A percentile compares a stretch with the other conserved stretches of the same genome.
Evolutionary conservation across 441 rosid species (phyloP).

Genomic region (Melastoma candidum): DNA sequence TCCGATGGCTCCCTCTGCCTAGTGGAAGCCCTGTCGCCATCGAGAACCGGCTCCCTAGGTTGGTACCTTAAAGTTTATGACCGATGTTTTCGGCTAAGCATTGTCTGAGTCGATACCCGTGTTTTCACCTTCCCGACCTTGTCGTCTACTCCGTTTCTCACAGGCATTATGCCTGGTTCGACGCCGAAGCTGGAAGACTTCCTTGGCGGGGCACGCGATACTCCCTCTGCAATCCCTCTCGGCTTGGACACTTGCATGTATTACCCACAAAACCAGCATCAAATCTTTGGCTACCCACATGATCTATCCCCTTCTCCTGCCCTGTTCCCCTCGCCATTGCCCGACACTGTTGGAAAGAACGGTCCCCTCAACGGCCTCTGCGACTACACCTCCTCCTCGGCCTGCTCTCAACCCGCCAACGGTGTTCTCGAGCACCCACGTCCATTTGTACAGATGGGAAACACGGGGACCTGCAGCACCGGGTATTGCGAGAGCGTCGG

Average conservation of each 20-base stretch:
- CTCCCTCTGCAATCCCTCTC: slow-evolving; percentile 50
- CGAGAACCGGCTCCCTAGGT: slow-evolving; percentile 45
- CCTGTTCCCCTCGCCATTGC: slow-evolving; percentile 27
- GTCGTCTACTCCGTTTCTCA: slow-evolving; percentile 10
- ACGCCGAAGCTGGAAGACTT: slow-evolving; percentile 93
- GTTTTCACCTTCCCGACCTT: slow-evolving; percentile 6
- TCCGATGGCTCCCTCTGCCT: slow-evolving; percentile 96
- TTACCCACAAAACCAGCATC: slow-evolving; percentile 38
- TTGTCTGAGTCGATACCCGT: slow-evolving; percentile 2
- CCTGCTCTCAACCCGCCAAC: slow-evolving; percentile 1
- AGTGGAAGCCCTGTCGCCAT: slow-evolving; percentile 78
- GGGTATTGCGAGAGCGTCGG: slow-evolving; percentile 28
- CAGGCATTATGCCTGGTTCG: slow-evolving; percentile 41
- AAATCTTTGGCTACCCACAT: slow-evolving; percentile 34
- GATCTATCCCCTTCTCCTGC: slow-evolving; percentile 29
- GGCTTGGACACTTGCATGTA: slow-evolving; percentile 63
- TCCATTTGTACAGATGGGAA: slow-evolving; percentile 22
- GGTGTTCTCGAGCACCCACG: slow-evolving; percentile 27
- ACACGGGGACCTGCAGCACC: slow-evolving; percentile 25
- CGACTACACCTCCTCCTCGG: no score
- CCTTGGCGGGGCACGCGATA: slow-evolving; percentile 67
- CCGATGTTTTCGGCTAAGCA: neutral
- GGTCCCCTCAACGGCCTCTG: no score
- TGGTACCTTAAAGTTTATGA: neutral
- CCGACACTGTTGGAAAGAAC: slow-evolving; percentile 22